Percentiles rank a stretch among this genome's conserved stretches.
phyloP scores from a whole-genome alignment of 805 yeast species.

The Crinitomyces ghanaensis region DNA sequence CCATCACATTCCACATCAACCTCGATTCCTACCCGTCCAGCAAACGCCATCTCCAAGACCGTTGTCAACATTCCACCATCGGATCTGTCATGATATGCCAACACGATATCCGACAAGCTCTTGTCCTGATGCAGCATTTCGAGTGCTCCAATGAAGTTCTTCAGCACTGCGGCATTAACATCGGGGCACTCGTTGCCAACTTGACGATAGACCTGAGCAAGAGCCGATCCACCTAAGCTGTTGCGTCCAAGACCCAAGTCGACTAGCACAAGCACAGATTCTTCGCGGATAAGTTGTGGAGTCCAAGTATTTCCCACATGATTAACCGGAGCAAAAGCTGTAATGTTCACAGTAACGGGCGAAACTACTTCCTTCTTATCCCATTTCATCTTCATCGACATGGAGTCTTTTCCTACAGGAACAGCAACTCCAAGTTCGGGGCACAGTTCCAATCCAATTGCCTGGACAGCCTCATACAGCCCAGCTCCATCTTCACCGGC shows the following conservation, averaged over 20 bases:
- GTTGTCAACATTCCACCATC: conserved; percentile 93
- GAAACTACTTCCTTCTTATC: conserved; percentile 72
- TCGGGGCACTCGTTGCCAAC: conserved; percentile 77
- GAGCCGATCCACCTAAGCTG: conserved; percentile 85
- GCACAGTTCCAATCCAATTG: conserved; percentile 87
- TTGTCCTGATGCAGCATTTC: conserved; percentile 69
- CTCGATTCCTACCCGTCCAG: conserved; percentile 77
- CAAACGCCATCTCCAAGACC: conserved; percentile 90
- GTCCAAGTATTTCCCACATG: conserved; percentile 92
- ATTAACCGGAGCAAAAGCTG: conserved; percentile 82
- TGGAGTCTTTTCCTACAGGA: conserved; percentile 98
- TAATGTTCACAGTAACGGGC: conserved; percentile 83
- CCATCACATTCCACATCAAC: conserved; percentile 31
- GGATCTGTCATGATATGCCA: conserved; percentile 89
- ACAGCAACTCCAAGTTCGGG: conserved; percentile 84
- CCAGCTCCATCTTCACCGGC: conserved; percentile 87
- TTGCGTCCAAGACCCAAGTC: conserved; percentile 54
- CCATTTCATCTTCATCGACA: conserved; percentile 99
- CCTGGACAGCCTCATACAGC: conserved; percentile 92
- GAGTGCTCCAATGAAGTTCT: conserved; percentile 58
- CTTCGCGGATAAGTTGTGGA: conserved; percentile 55
- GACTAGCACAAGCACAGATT: conserved; percentile 52
- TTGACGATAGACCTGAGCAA: conserved; percentile 86
- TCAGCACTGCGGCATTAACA: conserved; percentile 56
- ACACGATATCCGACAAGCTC: conserved; percentile 40